Conservation (phyloP, 2,329 filamentous ascomycete species). For the Calonectria multiphialidica region DNA sequence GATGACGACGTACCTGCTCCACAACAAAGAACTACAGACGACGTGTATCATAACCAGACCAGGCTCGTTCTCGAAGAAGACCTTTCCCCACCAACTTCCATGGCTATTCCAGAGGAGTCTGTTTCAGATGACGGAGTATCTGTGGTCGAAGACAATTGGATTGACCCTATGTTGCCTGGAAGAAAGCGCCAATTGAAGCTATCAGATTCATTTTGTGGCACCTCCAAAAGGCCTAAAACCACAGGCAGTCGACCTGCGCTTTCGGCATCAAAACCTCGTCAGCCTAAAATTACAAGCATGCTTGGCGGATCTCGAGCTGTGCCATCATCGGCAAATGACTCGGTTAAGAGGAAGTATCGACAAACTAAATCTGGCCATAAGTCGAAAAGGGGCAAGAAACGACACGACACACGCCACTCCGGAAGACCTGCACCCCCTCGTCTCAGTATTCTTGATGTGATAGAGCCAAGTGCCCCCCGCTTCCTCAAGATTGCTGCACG, state of each 20-base stretch:
- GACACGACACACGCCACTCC: conserved; percentile 7
- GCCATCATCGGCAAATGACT: conserved; percentile 18
- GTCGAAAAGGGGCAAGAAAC: conserved; percentile 14
- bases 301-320: conserved; percentile 30
- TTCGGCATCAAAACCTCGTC: conserved; percentile 34
- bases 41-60: conserved; percentile 43
- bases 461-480: conserved; percentile 63
- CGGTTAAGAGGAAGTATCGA: conserved; percentile 34
- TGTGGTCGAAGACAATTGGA: conserved; percentile 62
- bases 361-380: conserved; percentile 21
- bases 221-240: conserved; percentile 43
- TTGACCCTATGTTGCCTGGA: conserved; percentile 64
- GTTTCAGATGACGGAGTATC: conserved; percentile 49
- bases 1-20: conserved; percentile 52
- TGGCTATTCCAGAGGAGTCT: conserved; percentile 16
- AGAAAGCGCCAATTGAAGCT: conserved; percentile 54
- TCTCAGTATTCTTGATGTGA: conserved; percentile 72
- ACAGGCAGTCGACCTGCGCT: conserved; percentile 36
- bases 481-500: conserved; percentile 74
- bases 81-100: not conserved
- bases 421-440: conserved; percentile 52
- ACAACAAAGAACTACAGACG: conserved; percentile 35
- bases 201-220: conserved; percentile 38
- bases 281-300: conserved; percentile 49
- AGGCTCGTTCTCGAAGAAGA: conserved; percentile 37